Evolutionary conservation across 257 asterid genomes (phyloP).

Genomic region (Solanum paucissectum): DNA sequence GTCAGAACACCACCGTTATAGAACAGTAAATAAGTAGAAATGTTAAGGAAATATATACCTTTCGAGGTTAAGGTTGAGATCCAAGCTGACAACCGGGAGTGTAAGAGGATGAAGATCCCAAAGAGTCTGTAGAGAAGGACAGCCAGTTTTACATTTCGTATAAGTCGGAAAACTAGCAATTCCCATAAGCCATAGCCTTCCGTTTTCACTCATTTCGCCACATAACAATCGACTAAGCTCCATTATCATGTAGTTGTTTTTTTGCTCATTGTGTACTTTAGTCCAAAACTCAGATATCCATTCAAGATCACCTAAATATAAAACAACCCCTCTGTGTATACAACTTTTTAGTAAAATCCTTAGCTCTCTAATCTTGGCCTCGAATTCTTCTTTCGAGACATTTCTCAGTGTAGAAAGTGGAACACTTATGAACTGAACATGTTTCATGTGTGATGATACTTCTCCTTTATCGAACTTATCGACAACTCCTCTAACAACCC

Average conservation of each 20-base stretch:
- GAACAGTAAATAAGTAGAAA: neutral
- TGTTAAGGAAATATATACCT: conserved; percentile 22
- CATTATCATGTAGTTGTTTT: conserved; percentile 47
- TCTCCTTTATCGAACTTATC: conserved; percentile 51
- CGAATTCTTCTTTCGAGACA: conserved; percentile 53
- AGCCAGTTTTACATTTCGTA: conserved; percentile 48
- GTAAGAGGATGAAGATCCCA: conserved; percentile 73
- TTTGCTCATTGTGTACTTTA: conserved; percentile 25
- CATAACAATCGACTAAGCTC: conserved; percentile 58
- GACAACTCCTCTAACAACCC: conserved; percentile 44
- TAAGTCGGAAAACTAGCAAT: conserved; percentile 50
- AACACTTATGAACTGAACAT: conserved; percentile 66
- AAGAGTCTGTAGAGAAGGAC: conserved; percentile 66
- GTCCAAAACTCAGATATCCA: conserved; percentile 81
- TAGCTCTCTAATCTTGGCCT: conserved; percentile 48
- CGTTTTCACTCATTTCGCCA: conserved; percentile 36
- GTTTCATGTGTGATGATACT: conserved; percentile 41
- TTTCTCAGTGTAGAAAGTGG: conserved; percentile 52
- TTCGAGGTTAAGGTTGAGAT: conserved; percentile 44
- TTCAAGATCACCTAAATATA: conserved; percentile 69
- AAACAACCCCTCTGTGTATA: conserved; percentile 49
- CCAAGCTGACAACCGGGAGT: conserved; percentile 37
- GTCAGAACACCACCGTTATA: neutral
- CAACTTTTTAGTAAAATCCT: conserved; percentile 52
- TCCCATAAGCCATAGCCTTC: conserved; percentile 68